These are phyloP conservation scores for Aureobasidium sp. DNA, from an alignment of 2,329 filamentous ascomycete species.

Conservation along the genomic window DNA sequence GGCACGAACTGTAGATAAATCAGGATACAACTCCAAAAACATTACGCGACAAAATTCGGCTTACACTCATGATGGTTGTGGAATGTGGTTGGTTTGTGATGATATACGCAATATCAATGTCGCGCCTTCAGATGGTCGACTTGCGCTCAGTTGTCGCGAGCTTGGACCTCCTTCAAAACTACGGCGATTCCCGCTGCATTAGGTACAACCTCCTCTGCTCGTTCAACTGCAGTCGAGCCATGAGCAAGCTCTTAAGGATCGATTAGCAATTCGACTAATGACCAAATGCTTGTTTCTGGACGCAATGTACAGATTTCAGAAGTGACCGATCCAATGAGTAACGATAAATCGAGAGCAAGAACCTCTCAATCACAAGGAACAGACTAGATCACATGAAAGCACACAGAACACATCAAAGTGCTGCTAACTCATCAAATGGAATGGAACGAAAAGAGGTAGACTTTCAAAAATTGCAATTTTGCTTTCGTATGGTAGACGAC, in stretches of 20 bases:
- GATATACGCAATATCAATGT: constrained; percentile 3
- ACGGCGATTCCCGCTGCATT: not conserved
- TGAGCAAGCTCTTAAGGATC: too few relatives aligned
- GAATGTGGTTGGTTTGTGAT: not conserved
- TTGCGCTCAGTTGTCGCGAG: not conserved
- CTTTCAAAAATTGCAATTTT: constrained; percentile 16
- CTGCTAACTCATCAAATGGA: not conserved
- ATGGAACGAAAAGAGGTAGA: not conserved
- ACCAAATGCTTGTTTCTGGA: not conserved
- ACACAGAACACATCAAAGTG: not conserved
- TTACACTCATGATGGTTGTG: constrained; percentile 8
- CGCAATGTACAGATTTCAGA: not conserved
- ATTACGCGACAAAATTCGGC: not conserved
- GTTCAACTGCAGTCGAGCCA: not conserved
- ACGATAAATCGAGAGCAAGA: not conserved
- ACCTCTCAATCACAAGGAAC: not conserved
- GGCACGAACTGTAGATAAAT: constrained; percentile 59
- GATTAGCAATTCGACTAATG: not conserved
- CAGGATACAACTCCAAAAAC: not conserved
- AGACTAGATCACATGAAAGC: not conserved
- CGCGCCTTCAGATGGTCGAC: constrained; percentile 3
- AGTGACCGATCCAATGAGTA: not conserved
- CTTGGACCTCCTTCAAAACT: not conserved
- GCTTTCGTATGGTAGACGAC: constrained; percentile 9
- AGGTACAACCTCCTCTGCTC: not conserved